Percentiles rank a stretch among this genome's conserved stretches.
Conservation (phyloP, 1,139 yeast species). For the Meyerozyma guilliermondii region DNA sequence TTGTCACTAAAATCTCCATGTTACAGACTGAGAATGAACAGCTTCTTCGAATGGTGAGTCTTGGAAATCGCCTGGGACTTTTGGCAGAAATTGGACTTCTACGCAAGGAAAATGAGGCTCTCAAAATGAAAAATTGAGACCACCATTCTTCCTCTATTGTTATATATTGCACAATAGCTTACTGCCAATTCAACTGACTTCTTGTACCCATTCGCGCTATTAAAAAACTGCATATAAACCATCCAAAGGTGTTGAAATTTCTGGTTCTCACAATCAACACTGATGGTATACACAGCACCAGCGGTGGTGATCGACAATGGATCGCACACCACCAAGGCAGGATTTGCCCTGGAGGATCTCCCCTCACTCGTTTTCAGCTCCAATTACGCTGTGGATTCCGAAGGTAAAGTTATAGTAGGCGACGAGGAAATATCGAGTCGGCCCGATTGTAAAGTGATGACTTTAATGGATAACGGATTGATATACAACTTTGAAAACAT, state of each 20-base stretch:
- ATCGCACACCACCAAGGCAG: conserved; percentile 61
- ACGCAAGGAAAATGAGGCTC: conserved; percentile 26
- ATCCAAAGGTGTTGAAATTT: not conserved
- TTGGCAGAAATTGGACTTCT: conserved; percentile 64
- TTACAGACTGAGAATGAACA: conserved; percentile 68
- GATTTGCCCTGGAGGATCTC: conserved; percentile 60
- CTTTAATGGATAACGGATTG: conserved; percentile 59
- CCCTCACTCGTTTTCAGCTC: conserved; percentile 60
- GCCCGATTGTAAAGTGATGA: conserved; percentile 50
- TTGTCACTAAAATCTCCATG: conserved; percentile 56
- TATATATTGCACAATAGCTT: not conserved
- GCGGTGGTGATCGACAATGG: conserved; percentile 71
- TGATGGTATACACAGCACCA: conserved; percentile 38
- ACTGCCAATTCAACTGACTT: too few species aligned
- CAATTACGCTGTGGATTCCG: conserved; percentile 39
- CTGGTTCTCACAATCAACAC: not conserved
- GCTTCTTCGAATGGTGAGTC: conserved; percentile 64
- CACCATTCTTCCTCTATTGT: not conserved
- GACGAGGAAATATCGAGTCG: conserved; percentile 43
- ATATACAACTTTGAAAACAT: conserved; percentile 64
- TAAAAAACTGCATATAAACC: not conserved
- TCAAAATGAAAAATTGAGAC: not conserved
- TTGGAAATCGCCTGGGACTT: conserved; percentile 66
- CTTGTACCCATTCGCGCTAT: not conserved
- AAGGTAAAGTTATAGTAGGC: conserved; percentile 37